Evolutionary conservation across 108 stramenopile genomes (phyloP).

Genomic region (Cyclotella cryptica): DNA sequence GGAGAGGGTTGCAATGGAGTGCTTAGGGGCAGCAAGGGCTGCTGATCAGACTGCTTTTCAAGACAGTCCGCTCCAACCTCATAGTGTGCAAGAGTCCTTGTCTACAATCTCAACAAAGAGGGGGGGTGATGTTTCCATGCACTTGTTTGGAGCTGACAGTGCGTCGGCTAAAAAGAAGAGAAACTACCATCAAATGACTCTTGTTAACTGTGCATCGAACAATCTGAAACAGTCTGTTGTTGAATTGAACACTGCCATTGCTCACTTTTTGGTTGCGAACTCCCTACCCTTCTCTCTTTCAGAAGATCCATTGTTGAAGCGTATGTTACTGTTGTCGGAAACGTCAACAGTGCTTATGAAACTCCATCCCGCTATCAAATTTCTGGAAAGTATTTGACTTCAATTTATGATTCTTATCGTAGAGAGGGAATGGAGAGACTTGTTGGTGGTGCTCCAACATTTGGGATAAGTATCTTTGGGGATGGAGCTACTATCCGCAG

Average conservation of each 20-base stretch:
- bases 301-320: not conserved
- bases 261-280: not conserved
- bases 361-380: not conserved
- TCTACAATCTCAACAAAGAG: too few relatives aligned
- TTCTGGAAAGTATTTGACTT: not conserved
- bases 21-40: too few relatives aligned
- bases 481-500: slow-evolving; percentile 17
- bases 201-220: not conserved
- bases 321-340: not conserved
- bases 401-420: not conserved
- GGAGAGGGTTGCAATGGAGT: not conserved
- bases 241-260: not conserved
- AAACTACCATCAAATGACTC: not conserved
- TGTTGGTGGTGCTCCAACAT: not conserved
- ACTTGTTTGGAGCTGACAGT: too few relatives aligned
- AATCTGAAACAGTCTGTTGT: not conserved
- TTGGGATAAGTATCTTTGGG: not conserved
- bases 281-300: not conserved
- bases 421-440: not conserved
- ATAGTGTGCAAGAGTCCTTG: too few relatives aligned
- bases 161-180: not conserved
- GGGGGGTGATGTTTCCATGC: too few relatives aligned
- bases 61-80: not conserved
- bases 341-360: not conserved
- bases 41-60: too few relatives aligned